A percentile compares a stretch with the other conserved stretches of the same genome.
Evolutionary conservation across 306 rosid genomes (phyloP).

Genomic region (Malus domestica): ASM211411v1 NC_041800.1:19395233-19395732

Average conservation of each 20-base stretch:
- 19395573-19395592: conserved; percentile 22
- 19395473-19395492: conserved; percentile 28
- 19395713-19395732: conserved; percentile 1
- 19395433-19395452: conserved; percentile 28
- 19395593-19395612: conserved; percentile 34
- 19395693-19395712: conserved; percentile 26
- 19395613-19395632: conserved; percentile 31
- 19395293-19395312: not conserved
- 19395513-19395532: conserved; percentile 43
- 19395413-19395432: not conserved
- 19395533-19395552: conserved; percentile 28
- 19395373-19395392: not conserved
- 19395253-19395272: not conserved
- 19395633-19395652: conserved; percentile 28
- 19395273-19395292: not conserved
- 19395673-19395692: conserved; percentile 26
- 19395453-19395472: conserved; percentile 17
- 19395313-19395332: not conserved
- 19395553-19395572: conserved; percentile 21
- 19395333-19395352: conserved; percentile 12
- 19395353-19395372: conserved; percentile 1
- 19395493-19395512: conserved; percentile 5
- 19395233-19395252: not conserved
- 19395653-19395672: conserved; percentile 37
- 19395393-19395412: conserved; percentile 13